Percentiles rank a stretch among this genome's conserved stretches.
These are phyloP conservation scores for Arxiozyma telluris DNA, from an alignment of 1,139 yeast genomes.

Conservation along the genomic window DNA sequence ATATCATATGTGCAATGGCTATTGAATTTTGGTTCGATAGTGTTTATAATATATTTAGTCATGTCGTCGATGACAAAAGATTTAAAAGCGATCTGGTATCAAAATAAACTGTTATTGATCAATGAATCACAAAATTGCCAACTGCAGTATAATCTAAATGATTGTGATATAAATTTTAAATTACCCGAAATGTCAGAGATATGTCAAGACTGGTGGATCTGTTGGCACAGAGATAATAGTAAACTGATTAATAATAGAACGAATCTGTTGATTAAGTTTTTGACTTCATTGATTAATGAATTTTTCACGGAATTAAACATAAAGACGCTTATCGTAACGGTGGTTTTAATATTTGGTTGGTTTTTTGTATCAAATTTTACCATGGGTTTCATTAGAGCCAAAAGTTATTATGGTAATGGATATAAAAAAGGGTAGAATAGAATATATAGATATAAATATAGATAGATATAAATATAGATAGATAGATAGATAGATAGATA, in stretches of 20 bases:
- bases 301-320: conserved; percentile 67
- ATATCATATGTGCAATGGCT: conserved; percentile 64
- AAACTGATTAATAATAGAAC: conserved; percentile 68
- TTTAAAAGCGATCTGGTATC: conserved; percentile 60
- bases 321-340: conserved; percentile 53
- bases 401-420: conserved; percentile 23
- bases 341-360: conserved; percentile 20
- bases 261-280: conserved; percentile 56
- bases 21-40: conserved; percentile 52
- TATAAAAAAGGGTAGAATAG: background rate
- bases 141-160: conserved; percentile 59
- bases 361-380: conserved; percentile 27
- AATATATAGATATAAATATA: background rate
- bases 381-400: conserved; percentile 29
- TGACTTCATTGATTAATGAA: conserved; percentile 75
- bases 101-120: conserved; percentile 49
- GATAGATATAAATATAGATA: background rate
- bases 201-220: conserved; percentile 69
- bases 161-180: conserved; percentile 49
- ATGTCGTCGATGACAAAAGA: conserved; percentile 59
- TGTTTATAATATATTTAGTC: conserved; percentile 46
- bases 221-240: conserved; percentile 82
- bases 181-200: conserved; percentile 69
- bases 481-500: no score
- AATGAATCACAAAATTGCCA: conserved; percentile 64